Base-by-base conservation (phyloP, 2,329 filamentous ascomycete genomes). In the Zymoseptoria brevis region DNA sequence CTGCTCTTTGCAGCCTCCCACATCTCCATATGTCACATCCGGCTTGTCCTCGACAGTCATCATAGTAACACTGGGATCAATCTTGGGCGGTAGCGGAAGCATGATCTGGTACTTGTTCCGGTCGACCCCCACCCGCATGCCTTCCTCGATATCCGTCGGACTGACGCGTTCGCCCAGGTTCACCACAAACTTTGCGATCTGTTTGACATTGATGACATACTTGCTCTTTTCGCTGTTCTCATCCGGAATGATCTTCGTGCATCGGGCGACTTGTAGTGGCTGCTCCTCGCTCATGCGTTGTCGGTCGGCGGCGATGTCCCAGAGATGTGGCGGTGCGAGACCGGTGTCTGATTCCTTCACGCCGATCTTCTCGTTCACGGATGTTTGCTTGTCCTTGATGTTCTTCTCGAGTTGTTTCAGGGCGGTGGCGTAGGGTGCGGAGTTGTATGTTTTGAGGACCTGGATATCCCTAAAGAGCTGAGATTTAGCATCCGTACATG, bases 21-120 rank as follows among this genome's bases (percentile, higher is more conserved):
- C 93, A 79, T 99, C 94, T 68, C 94, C 94, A 70, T 99, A 99
- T 63, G 94, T 99, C 62, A 99, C 94, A 75, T 99, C 94, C 16
- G 94, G 94, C 81, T 99, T 99, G 79, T 99, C 94, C 80, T 99
- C 94, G 65, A 99, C 94, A 55, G 94, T 97, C 94, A 99, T 99
- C 94, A 99, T 99, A 48, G 94, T 99, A 67, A 99, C 94, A 68
- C 90, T 96, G 57, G 94, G 93, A 72, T 99, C 94, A 79, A 99
- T 99, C 83, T 97, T 99, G 41, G 94, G 94, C 50, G 94, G 94
- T 57, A 99, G 80, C 41, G 94, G 94, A 53, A 99, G 83, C 75
- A 99, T 86, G 71, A 99, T 99, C 78, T 99, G 94, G 77, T 99
- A 99, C 81, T 99, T 99, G 81, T 95, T 97, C 59, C 94, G 84